Evolutionary conservation across 1,284 basidiomycete species (phyloP).

Genomic region (Marasmius oreades): DNA sequence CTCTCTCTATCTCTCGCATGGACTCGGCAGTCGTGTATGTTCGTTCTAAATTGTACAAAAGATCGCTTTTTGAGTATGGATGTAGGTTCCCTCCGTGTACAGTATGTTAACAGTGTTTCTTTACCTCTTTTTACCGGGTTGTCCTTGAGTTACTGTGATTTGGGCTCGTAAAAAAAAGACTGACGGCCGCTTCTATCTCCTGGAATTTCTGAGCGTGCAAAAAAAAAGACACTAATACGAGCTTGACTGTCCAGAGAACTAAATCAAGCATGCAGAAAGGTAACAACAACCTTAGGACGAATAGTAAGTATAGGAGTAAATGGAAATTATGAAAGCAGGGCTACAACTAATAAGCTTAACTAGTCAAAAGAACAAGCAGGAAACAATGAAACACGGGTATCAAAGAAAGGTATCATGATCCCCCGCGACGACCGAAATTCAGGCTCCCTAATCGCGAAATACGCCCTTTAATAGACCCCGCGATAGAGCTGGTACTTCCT

Average conservation of each 20-base stretch:
- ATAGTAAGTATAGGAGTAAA: slow-evolving; percentile 1
- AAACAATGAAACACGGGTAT: slow-evolving; percentile 8
- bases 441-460: slow-evolving; percentile 73
- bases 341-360: slow-evolving; percentile 2
- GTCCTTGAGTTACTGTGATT: too few species aligned
- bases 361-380: slow-evolving; percentile 8
- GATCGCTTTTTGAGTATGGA: background rate
- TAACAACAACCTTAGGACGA: too few species aligned
- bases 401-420: slow-evolving; percentile 21
- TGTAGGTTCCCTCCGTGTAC: background rate
- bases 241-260: too few species aligned
- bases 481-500: slow-evolving; percentile 50
- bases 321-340: slow-evolving; percentile 8
- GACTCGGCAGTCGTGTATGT: background rate
- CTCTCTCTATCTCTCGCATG: background rate
- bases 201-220: too few species aligned
- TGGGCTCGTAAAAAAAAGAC: background rate
- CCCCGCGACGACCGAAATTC: slow-evolving; percentile 58
- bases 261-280: too few species aligned
- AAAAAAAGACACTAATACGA: too few species aligned
- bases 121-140: too few species aligned
- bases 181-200: too few species aligned
- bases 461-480: slow-evolving; percentile 53
- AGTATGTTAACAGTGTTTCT: too few species aligned
- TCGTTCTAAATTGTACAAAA: too few species aligned